Evolutionary conservation across 2,329 filamentous ascomycete species (phyloP), one percentile per base, ranked within the genome.

Genomic region (Epichloe sp.): DNA sequence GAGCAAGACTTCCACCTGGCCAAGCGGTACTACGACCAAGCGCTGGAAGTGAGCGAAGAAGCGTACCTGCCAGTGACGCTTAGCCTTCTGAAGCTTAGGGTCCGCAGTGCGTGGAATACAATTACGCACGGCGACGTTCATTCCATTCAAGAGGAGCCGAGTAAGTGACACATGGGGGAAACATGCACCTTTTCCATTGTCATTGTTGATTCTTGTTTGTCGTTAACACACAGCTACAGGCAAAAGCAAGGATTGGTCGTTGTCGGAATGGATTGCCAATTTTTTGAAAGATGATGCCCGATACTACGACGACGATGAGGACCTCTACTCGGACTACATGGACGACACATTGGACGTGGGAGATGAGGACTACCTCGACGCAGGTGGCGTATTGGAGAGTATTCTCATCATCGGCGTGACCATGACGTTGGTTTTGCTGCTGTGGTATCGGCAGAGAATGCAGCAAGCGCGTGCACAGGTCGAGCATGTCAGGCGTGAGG

Each of bases 1-100:
- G 85, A 86, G 50, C 93, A 98, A 64, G 93, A 98, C 63, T 98
- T 94, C 65, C 93, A 98, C 63, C 81, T 98, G 52, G 93, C 94
- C 2, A 98, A 98, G 69, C 77, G 93, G 50, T 95, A 90, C 68
- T 98, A 98, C 63, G 93, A 98, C 60, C 78, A 93, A 54, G 91
- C 93, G 1, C 72, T 96, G 34, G 88, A 90, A 62, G 90, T 91
- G 0, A 98, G 95, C 60, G 78, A 83, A 47, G 94, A 98, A 67
- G 90, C 93, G 0, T 97, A 97, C 63, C 75, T 97, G 0, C 93
- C 93, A 0, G 93, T 97, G 3, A 88, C 88, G 11, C 71, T 98
- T 34, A 91, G 88, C 56, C 71, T 98, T 47, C 73, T 95, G 55
- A 95, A 95, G 66, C 73, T 98, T 53, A 77, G 91, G 11, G 71